Conservation (phyloP, 176 grass and related monocot genomes). For the Secale cereale region DNA sequence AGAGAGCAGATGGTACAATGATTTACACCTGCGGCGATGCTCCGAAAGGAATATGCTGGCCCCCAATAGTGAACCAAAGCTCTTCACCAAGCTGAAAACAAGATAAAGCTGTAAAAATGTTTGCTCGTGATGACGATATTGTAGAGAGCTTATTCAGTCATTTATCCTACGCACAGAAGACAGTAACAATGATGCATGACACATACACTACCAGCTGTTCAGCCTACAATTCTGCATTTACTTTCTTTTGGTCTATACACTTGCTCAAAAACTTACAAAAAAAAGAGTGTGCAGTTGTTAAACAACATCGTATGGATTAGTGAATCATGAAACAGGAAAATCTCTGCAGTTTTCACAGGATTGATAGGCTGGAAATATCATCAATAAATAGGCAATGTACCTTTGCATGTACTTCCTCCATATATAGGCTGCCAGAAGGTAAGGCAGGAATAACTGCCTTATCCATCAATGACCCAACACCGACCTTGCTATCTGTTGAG, state of each 20-base stretch:
- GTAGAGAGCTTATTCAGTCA: not conserved
- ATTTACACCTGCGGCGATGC: constrained; percentile 84
- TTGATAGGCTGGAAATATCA: constrained; percentile 2
- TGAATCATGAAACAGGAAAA: constrained; percentile 3
- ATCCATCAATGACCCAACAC: constrained; percentile 82
- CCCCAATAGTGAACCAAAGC: constrained; percentile 84
- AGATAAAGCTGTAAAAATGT: constrained; percentile 17
- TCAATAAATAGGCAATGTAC: constrained; percentile 33
- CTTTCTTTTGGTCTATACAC: not conserved
- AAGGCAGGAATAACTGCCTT: constrained; percentile 80
- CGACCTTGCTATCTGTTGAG: constrained; percentile 83
- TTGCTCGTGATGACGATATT: not conserved
- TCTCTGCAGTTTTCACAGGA: not conserved
- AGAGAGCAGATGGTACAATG: not conserved
- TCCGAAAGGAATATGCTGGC: constrained; percentile 90
- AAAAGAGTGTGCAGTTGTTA: not conserved
- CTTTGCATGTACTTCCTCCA: constrained; percentile 96
- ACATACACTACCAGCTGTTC: not conserved
- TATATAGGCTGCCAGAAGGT: constrained; percentile 81
- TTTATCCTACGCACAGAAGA: not conserved
- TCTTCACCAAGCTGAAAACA: constrained; percentile 89
- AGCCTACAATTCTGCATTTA: not conserved
- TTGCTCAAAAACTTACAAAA: not conserved
- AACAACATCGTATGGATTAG: not conserved
- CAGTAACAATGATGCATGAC: not conserved